Evolutionary conservation across 176 grass and related monocot species (phyloP), one percentile per base, ranked within the genome.

Genomic region (Saccharum spontaneum): DNA sequence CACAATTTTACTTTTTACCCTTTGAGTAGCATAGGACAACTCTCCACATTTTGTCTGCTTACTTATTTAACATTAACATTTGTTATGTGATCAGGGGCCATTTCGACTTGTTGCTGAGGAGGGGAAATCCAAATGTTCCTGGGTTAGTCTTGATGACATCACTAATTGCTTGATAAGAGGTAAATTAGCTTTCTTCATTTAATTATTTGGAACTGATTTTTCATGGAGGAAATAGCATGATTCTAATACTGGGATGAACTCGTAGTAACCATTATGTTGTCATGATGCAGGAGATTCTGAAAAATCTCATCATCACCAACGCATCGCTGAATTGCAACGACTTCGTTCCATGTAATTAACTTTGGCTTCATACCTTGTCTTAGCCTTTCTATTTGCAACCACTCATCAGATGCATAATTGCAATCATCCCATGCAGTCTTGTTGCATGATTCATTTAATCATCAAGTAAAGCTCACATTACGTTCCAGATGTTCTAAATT

Each of bases 111-210:
- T 99, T 76, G 97, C 97, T 18, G 97, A 99, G 31, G 97, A 99
- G 64, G 97, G 97, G 12, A 99, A 94, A 82, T 99, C 97, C 34
- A 96, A 99, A 86, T 99, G 97, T 90, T 99, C 97, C 46, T 99
- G 93, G 97, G 93, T 99, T 87, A 99, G 97, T 66, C 93, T 99
- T 83, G 97, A 99, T 91, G 97, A 99, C 59, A 92, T 96, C 26
- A 89, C 97, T 75, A 99, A 96, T 96, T 92, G 97, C 84, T 89
- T 96, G 87, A 88, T 88, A 88, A 90, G 89, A 92, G 97, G 97
- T 96, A 91, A 45, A 62, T 69, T 43, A 9, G 37, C 9, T 67
- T 62, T 57, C 10, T 54, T 3, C 50, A 1, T 45, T 72, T 41
- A 22, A 60, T 77, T 63, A 22, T 85, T 16, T 70, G n/a, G 69